Conservation (phyloP, 148 eudicot species). For the Camellia sinensis region DNA sequence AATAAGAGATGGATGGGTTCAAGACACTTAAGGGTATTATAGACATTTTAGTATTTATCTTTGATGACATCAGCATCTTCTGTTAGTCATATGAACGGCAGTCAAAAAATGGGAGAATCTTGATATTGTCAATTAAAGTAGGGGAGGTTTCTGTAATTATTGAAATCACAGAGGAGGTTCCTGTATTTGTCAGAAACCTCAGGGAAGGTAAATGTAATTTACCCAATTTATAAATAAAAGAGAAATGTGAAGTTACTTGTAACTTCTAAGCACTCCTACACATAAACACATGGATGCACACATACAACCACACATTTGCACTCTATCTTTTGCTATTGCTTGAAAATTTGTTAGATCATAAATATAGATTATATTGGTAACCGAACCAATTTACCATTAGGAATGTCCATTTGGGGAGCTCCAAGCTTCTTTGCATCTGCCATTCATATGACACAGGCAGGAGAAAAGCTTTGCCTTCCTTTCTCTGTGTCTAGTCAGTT, state of each 20-base stretch:
- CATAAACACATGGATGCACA: neutral
- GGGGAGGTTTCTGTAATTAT: no score
- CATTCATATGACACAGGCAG: neutral
- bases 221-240: neutral
- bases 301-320: neutral
- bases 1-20: no score
- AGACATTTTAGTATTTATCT: no score
- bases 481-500: neutral
- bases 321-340: neutral
- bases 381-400: neutral
- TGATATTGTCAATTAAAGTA: no score
- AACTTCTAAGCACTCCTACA: neutral
- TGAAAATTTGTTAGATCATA: neutral
- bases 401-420: neutral
- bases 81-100: no score
- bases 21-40: neutral
- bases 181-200: no score
- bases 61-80: no score
- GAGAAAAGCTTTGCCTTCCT: neutral
- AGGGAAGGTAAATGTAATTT: no score
- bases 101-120: no score
- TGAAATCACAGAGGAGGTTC: no score
- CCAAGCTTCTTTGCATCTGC: neutral
- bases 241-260: neutral
- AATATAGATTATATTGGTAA: neutral